Evolutionary conservation across 176 grass and related monocot genomes (phyloP), one percentile per base, ranked within the genome.

Genomic region (Eragrostis nindensis): DNA sequence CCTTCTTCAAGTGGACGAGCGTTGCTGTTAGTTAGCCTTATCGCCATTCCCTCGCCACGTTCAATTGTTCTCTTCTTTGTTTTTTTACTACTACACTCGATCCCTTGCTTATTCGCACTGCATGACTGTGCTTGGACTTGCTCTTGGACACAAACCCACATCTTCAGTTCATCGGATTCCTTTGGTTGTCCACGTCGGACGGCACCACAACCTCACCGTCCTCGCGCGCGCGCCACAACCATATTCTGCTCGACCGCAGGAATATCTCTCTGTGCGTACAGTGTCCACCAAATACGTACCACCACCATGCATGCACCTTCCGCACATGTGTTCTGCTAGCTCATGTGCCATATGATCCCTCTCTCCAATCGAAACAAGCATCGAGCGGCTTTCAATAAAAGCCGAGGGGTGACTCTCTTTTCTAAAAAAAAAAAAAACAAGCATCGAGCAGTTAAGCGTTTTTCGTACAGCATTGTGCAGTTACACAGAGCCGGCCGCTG

Each of bases 161-260:
- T 27, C 11, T 19, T 15, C 4, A 49, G 54, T 62, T 14, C 76
- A 61, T 80, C 45, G 77, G 82, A 85, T 89, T 76, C 87, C 81
- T 21, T 75, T 36, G 41, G 8, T 53, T 22, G 11, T 75, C 44
- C 75, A 65, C 18, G 45, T 72, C 16, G 74, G 83, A 36, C 64
- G 41, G n/a, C 57, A 26, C 7, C 4, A 14, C 17, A n/a, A 26
- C 7, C 4, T 19, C 17, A n/a, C 7, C 71, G 4, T 54, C 49
- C 29, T 18, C 32, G 32, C 32, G 32, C 32, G 32, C 32, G 1
- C 17, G 40, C 7, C 0, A 8, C 85, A 87, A 73, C 48, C 68
- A 57, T 79, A 59, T 40, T 70, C n/a, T 86, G 68, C 24, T 66
- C 11, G 49, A 48, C 47, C 18, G 16, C 47, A 16, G 5, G 60